Evolutionary conservation across 2,329 filamentous ascomycete genomes (phyloP).

Genomic region (Fusarium albidum): DNA sequence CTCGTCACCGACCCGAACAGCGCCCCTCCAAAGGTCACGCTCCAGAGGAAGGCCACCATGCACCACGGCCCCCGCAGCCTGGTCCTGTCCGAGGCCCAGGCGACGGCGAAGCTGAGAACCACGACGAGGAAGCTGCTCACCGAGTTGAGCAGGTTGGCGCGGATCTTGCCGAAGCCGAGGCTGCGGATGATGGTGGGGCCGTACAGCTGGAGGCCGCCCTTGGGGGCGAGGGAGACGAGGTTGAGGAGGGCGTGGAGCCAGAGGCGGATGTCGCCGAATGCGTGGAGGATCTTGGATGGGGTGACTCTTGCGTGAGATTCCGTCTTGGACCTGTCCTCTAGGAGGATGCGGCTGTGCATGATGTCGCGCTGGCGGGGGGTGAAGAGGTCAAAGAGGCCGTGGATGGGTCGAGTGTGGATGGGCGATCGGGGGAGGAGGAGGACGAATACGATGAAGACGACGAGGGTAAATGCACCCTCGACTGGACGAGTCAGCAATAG

Average conservation of each 20-base stretch:
- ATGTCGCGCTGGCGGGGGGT: constrained; percentile 24
- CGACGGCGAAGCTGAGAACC: constrained; percentile 25
- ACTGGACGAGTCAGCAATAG: constrained; percentile 5
- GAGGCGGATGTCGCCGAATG: constrained; percentile 21
- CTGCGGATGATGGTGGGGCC: constrained; percentile 31
- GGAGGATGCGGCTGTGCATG: constrained; percentile 23
- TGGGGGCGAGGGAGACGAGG: constrained; percentile 33
- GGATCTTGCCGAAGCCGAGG: constrained; percentile 35
- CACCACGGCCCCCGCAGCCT: constrained; percentile 31
- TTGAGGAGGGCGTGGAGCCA: constrained; percentile 35
- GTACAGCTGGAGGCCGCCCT: constrained; percentile 38
- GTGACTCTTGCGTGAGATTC: constrained; percentile 22
- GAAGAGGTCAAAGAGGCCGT: constrained; percentile 31
- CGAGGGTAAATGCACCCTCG: constrained; percentile 29
- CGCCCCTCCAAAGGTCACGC: constrained; percentile 30
- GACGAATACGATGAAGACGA: constrained; percentile 27
- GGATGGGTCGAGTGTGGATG: constrained; percentile 21
- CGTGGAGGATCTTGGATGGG: background rate
- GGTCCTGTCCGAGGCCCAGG: constrained; percentile 28
- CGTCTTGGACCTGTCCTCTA: constrained; percentile 33
- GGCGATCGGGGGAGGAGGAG: constrained; percentile 29
- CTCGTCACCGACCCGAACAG: constrained; percentile 12
- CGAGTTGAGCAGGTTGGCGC: constrained; percentile 34
- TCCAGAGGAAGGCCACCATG: constrained; percentile 32
- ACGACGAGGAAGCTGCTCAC: constrained; percentile 32